A percentile compares a stretch with the other conserved stretches of the same genome.
Evolutionary conservation across 441 rosid genomes (phyloP).

Genomic region (Adansonia rubrostipa): DNA sequence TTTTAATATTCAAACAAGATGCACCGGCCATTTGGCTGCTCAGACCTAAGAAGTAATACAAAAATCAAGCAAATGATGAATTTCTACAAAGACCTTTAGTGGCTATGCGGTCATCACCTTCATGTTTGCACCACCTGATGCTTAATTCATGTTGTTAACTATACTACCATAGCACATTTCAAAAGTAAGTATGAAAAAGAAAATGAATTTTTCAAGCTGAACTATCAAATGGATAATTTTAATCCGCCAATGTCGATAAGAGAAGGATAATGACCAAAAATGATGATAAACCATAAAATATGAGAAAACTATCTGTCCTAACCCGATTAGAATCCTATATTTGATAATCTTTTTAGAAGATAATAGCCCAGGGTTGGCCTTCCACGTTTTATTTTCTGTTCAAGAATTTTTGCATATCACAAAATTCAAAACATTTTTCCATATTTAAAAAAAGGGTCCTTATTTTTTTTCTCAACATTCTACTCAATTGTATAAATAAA

Average conservation of each 20-base stretch:
- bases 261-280: background rate
- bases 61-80: background rate
- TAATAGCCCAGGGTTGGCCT: background rate
- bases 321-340: background rate
- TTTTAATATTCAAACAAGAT: background rate
- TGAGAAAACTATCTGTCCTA: background rate
- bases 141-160: conserved; percentile 4
- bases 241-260: background rate
- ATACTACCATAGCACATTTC: background rate
- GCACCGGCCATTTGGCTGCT: background rate
- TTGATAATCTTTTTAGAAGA: background rate
- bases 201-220: background rate
- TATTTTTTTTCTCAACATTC: background rate
- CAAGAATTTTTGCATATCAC: background rate
- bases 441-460: background rate
- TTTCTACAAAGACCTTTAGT: background rate
- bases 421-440: conserved; percentile 1
- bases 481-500: background rate
- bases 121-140: background rate
- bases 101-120: background rate
- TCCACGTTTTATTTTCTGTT: background rate
- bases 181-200: background rate
- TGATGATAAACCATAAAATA: background rate
- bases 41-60: background rate
- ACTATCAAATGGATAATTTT: background rate